phyloP scores from a whole-genome alignment of 2,329 filamentous ascomycete genomes.

The Tolypocladium paradoxum region DNA sequence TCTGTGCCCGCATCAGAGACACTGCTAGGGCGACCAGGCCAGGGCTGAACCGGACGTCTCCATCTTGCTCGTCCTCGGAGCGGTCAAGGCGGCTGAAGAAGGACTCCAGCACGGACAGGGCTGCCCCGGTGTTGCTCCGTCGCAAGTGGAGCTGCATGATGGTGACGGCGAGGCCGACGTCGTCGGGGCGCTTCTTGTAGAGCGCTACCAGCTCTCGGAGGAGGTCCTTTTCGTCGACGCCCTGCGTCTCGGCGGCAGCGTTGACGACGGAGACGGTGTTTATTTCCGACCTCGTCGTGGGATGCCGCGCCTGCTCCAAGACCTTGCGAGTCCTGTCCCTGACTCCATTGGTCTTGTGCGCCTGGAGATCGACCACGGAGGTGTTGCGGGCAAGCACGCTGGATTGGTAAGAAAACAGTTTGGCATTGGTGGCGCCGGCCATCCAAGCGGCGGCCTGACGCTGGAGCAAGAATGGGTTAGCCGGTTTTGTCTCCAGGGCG shows the following conservation, averaged over 20 bases:
- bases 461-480: slow-evolving; percentile 60
- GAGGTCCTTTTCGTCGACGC: slow-evolving; percentile 52
- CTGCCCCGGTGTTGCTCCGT: slow-evolving; percentile 59
- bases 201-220: slow-evolving; percentile 59
- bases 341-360: slow-evolving; percentile 57
- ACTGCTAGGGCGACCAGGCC: slow-evolving; percentile 74
- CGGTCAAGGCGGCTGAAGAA: slow-evolving; percentile 65
- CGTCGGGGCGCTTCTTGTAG: slow-evolving; percentile 62
- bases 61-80: slow-evolving; percentile 41
- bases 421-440: slow-evolving; percentile 43
- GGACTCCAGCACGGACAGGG: slow-evolving; percentile 62
- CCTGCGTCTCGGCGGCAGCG: slow-evolving; percentile 63
- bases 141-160: slow-evolving; percentile 72
- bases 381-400: slow-evolving; percentile 46
- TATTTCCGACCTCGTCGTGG: slow-evolving; percentile 19
- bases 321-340: slow-evolving; percentile 33
- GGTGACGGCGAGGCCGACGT: slow-evolving; percentile 71
- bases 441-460: slow-evolving; percentile 47
- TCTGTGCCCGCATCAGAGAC: slow-evolving; percentile 66
- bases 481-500: slow-evolving; percentile 26
- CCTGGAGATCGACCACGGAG: slow-evolving; percentile 53
- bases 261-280: slow-evolving; percentile 40
- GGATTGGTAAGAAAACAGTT: slow-evolving; percentile 61
- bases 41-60: slow-evolving; percentile 69
- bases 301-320: slow-evolving; percentile 18